These are phyloP conservation scores for Microbotryum violaceum DNA, from an alignment of 1,284 basidiomycete species.

Conservation along the genomic window DNA sequence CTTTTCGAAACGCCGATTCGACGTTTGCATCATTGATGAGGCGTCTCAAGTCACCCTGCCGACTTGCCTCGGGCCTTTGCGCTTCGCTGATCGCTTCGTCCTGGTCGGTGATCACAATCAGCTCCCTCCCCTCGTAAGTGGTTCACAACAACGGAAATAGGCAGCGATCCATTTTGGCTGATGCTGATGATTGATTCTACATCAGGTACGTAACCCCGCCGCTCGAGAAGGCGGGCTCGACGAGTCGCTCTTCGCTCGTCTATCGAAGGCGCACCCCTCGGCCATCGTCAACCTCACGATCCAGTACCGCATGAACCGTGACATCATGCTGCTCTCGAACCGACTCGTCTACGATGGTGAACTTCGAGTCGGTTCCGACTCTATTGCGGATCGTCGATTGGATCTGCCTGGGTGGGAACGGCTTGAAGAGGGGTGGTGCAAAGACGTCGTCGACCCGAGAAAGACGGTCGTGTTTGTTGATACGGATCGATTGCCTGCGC, in stretches of 20 bases:
- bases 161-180: too few relatives aligned
- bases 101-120: conserved; percentile 97
- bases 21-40: conserved; percentile 97
- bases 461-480: conserved; percentile 87
- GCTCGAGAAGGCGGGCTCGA: conserved; percentile 82
- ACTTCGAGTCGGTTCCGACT: conserved; percentile 67
- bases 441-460: conserved; percentile 57
- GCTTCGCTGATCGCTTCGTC: conserved; percentile 82
- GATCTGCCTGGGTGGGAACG: conserved; percentile 46
- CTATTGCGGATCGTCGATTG: conserved; percentile 58
- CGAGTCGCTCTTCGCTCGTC: conserved; percentile 75
- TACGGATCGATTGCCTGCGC: conserved; percentile 69
- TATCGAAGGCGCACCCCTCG: conserved; percentile 75
- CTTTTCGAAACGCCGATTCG: conserved; percentile 76
- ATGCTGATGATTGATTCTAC: too few relatives aligned
- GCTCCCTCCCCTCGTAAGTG: conserved; percentile 75
- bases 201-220: conserved; percentile 65
- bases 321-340: conserved; percentile 93
- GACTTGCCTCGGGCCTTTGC: conserved; percentile 84
- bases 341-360: conserved; percentile 74
- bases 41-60: conserved; percentile 96
- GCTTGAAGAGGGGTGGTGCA: conserved; percentile 52
- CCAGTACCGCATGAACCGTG: conserved; percentile 95
- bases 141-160: neutral
- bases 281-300: conserved; percentile 73